Evolutionary conservation across 2,329 filamentous ascomycete genomes (phyloP).

Genomic region (Phoma sp.): DNA sequence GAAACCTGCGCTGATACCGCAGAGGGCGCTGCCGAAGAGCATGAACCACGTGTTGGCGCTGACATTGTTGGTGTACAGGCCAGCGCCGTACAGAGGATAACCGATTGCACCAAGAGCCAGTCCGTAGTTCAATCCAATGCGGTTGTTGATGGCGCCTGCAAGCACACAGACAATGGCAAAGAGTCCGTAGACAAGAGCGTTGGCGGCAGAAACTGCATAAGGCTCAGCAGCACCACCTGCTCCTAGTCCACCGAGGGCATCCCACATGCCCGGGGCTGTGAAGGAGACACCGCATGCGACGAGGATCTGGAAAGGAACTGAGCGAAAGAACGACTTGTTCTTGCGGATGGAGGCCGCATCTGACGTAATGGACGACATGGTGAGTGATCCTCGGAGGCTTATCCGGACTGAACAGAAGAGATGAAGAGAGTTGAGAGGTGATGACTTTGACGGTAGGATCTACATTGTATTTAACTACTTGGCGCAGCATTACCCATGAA

Average conservation of each 20-base stretch:
- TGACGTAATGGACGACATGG: slow-evolving; percentile 11
- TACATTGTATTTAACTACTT: slow-evolving; percentile 12
- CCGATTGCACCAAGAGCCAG: slow-evolving; percentile 54
- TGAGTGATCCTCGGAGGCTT: slow-evolving; percentile 6
- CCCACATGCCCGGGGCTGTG: slow-evolving; percentile 47
- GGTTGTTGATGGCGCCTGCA: slow-evolving; percentile 49
- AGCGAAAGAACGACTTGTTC: slow-evolving; percentile 37
- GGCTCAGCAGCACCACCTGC: slow-evolving; percentile 46
- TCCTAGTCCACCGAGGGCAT: slow-evolving; percentile 43
- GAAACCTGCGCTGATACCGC: slow-evolving; percentile 52
- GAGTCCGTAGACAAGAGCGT: slow-evolving; percentile 44
- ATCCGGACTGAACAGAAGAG: neutral
- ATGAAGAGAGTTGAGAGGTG: neutral
- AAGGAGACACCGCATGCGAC: slow-evolving; percentile 46
- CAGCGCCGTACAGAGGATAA: slow-evolving; percentile 52
- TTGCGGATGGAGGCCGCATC: slow-evolving; percentile 24
- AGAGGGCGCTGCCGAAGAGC: slow-evolving; percentile 48
- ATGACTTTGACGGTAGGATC: neutral
- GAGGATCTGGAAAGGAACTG: slow-evolving; percentile 44
- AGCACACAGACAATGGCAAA: slow-evolving; percentile 42
- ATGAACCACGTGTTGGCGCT: slow-evolving; percentile 52
- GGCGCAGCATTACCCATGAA: neutral
- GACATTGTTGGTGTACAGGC: slow-evolving; percentile 51
- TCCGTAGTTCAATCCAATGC: slow-evolving; percentile 44
- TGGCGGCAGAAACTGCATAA: slow-evolving; percentile 44